Evolutionary conservation across 306 rosid genomes (phyloP).

Genomic region (Vigna trinervia): DNA sequence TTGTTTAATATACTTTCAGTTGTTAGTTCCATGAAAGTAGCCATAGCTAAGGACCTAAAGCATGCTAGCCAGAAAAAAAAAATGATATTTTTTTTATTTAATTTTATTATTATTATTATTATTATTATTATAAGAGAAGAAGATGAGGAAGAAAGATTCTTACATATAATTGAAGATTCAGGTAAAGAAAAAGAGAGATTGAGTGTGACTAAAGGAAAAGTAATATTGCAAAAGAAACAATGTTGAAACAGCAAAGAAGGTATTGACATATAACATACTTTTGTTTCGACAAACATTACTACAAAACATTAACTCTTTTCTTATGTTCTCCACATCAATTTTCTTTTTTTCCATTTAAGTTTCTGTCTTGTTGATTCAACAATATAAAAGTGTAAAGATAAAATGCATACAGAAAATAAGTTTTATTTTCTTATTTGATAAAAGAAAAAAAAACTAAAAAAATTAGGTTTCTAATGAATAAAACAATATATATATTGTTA

Average conservation of each 20-base stretch:
- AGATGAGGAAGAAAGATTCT: slow-evolving; percentile 35
- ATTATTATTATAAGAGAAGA: slow-evolving; percentile 2
- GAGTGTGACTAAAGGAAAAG: slow-evolving; percentile 37
- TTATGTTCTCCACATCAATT: too few relatives aligned
- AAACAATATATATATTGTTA: too few relatives aligned
- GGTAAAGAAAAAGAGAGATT: slow-evolving; percentile 5
- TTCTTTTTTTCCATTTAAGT: too few relatives aligned
- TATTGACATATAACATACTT: not conserved
- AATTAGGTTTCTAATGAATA: too few relatives aligned
- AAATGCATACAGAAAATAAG: too few relatives aligned
- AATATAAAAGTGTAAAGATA: too few relatives aligned
- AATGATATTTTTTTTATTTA: not conserved
- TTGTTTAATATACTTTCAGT: too few relatives aligned
- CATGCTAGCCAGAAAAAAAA: slow-evolving; percentile 1
- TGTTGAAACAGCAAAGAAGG: slow-evolving; percentile 25
- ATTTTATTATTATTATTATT: not conserved
- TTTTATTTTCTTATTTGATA: too few relatives aligned
- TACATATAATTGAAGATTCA: slow-evolving; percentile 37
- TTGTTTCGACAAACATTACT: too few relatives aligned
- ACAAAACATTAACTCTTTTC: too few relatives aligned
- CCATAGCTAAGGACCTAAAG: not conserved
- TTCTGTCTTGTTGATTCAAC: too few relatives aligned
- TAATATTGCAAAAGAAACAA: slow-evolving; percentile 17
- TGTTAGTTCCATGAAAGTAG: not conserved
- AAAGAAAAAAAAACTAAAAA: too few relatives aligned